Base-by-base conservation (phyloP, 306 rosid species). In the Senna tora region DNA sequence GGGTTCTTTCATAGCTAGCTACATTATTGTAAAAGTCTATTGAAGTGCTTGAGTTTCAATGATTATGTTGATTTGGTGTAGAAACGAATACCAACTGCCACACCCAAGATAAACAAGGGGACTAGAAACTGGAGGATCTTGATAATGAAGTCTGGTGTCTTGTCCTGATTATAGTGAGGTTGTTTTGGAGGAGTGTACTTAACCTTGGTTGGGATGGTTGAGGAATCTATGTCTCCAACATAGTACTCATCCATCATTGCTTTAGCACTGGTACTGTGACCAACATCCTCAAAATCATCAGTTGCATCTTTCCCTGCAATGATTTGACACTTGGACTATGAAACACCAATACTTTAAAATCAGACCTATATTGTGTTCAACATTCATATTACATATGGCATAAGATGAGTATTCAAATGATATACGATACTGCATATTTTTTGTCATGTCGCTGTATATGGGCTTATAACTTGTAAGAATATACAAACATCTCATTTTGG, bases 241-340 rank as follows among this genome's bases (percentile, higher is more conserved):
- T 95, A 85, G 71, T 69, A 89, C 32, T 95, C 99, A 8, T 89
- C 92, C 97, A 95, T 81, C 96, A 91, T 89, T 8, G 96, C 85
- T 45, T 39, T 78, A 0, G 99, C 99, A 20, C 82, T 75, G 54
- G 84, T 62, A 74, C 99, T 91, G 89, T 95, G 99, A 25, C 97
- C 99, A 2, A 91, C 76, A 39, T 95, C 96, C 8, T 85, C 91
- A 16, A 95, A 95, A 80, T 91, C 99, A 56, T 81, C 75, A 4
- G 89, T 86, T 50, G 97, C 99, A 67, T 95, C 99, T 80, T 89
- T 91, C 55, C 97, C 99, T 95, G 88, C 33, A 82, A 71, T 65
- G 63, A 58, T 19, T 68, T 60, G 33, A 71, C 30, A 30, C 54
- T 67, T 66, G 32, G 49, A 22, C 2, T 42, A 42, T 36, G 66